phyloP scores from a whole-genome alignment of 805 yeast species.

The Teunomyces gatunensis region DNA sequence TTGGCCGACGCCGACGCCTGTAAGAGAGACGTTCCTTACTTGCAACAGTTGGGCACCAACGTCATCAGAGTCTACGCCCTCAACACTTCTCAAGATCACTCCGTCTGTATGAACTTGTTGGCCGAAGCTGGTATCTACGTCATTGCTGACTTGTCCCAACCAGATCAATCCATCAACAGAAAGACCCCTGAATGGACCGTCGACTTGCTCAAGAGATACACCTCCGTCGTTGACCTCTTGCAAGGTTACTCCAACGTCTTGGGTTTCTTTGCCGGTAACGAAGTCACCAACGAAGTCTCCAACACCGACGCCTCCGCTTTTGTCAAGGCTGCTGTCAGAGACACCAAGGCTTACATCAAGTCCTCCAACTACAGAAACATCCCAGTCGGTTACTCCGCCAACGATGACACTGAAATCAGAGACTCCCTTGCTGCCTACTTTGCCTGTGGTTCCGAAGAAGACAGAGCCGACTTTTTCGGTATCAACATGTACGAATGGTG shows the following conservation, averaged over 20 bases:
- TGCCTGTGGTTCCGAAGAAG: constrained; percentile 66
- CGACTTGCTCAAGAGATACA: constrained; percentile 64
- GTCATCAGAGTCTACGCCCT: constrained; percentile 76
- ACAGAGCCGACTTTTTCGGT: constrained; percentile 78
- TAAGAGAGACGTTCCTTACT: constrained; percentile 71
- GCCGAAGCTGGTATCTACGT: constrained; percentile 88
- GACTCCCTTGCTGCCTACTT: constrained; percentile 70
- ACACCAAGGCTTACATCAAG: constrained; percentile 64
- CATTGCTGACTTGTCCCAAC: constrained; percentile 81
- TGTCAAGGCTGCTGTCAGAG: constrained; percentile 83
- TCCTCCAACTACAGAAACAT: constrained; percentile 59
- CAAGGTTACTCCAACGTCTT: constrained; percentile 67
- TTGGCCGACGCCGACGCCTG: constrained; percentile 61
- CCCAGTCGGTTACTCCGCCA: constrained; percentile 82
- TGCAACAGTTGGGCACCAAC: constrained; percentile 61
- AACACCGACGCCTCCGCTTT: constrained; percentile 77
- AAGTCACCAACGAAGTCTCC: constrained; percentile 64
- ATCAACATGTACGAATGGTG: constrained; percentile 91
- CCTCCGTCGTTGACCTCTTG: constrained; percentile 65
- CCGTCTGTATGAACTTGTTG: constrained; percentile 63
- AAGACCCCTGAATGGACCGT: constrained; percentile 60
- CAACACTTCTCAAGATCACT: constrained; percentile 61
- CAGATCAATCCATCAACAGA: constrained; percentile 62
- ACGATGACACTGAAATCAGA: constrained; percentile 69
- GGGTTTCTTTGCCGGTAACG: constrained; percentile 87